Conservation (phyloP, 805 yeast genomes). For the Ascoidea tarda region DNA sequence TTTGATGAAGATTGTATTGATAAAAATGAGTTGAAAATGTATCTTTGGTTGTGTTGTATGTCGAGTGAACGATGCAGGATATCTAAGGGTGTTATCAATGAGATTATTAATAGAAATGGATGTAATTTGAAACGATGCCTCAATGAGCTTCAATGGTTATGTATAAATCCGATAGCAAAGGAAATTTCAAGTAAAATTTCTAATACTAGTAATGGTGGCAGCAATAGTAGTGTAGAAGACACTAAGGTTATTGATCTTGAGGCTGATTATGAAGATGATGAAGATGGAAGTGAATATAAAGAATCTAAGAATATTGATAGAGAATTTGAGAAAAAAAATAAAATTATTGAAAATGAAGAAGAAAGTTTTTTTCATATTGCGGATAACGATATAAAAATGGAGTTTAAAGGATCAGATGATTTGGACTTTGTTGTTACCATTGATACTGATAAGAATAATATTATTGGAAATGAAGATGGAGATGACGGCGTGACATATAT, state of each 20-base stretch:
- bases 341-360: neutral
- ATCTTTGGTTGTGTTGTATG: conserved; percentile 25
- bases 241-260: neutral
- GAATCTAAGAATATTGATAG: neutral
- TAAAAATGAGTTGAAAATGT: conserved; percentile 17
- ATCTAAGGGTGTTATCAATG: conserved; percentile 16
- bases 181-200: neutral
- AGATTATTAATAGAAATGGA: conserved; percentile 15
- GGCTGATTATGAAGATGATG: neutral
- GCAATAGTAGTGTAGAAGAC: neutral
- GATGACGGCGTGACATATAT: neutral
- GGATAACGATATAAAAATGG: neutral
- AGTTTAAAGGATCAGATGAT: neutral
- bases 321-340: neutral
- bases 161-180: conserved; percentile 10
- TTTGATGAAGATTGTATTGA: conserved; percentile 13
- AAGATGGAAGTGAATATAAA: neutral
- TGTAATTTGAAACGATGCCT: conserved; percentile 35
- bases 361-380: neutral
- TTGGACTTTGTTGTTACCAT: neutral
- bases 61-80: conserved; percentile 22
- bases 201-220: neutral
- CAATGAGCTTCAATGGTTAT: conserved; percentile 28
- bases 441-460: neutral
- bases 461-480: neutral